These are phyloP conservation scores for Eucalyptus cladocalyx DNA, from an alignment of 345 rosid genomes.

Conservation along the genomic window DNA sequence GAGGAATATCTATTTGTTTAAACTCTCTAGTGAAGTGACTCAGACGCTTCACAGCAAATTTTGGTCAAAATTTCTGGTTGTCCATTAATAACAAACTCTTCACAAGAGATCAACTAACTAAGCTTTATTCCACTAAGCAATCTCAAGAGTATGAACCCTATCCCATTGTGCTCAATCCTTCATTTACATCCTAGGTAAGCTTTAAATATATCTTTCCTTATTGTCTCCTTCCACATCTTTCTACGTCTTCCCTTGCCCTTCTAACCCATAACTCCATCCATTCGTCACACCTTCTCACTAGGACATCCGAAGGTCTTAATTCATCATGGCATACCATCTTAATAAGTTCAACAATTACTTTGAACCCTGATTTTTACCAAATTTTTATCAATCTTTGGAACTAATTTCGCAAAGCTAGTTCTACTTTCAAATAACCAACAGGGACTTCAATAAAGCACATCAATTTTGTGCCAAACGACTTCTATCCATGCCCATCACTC, in stretches of 20 bases:
- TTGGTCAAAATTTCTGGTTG: neutral
- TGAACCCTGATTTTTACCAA: neutral
- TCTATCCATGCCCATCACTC: too few species aligned
- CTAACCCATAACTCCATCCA: neutral
- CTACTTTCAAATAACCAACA: neutral
- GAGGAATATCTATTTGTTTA: neutral
- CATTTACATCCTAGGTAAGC: neutral
- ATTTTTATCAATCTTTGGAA: neutral
- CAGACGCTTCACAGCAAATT: neutral
- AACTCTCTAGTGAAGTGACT: neutral
- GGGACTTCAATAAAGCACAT: neutral
- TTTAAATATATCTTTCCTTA: neutral
- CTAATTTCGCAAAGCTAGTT: neutral
- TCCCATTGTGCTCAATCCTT: neutral
- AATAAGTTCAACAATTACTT: neutral
- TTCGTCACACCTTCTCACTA: neutral
- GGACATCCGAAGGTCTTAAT: neutral
- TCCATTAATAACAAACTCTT: neutral
- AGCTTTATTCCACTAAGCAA: neutral
- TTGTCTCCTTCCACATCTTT: neutral
- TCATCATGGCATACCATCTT: neutral
- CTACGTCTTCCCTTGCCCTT: neutral
- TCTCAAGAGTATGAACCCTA: neutral
- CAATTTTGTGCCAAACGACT: neutral
- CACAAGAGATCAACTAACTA: neutral